Evolutionary conservation across 106 monocot genomes (phyloP).

Genomic region (Apostasia shenzhenica): DNA sequence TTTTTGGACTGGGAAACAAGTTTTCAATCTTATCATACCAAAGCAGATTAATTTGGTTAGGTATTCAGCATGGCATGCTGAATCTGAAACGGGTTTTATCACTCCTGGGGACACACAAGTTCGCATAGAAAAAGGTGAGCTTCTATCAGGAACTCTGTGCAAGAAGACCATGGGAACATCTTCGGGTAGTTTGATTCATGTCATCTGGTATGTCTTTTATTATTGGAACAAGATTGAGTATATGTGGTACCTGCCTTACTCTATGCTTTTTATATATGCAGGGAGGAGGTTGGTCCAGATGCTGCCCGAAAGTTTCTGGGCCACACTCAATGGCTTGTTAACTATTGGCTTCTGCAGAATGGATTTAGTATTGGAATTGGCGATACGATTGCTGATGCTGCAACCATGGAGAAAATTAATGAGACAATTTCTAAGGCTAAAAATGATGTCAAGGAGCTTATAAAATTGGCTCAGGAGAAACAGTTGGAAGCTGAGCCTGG

Average conservation of each 20-base stretch:
- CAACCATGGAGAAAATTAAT: conserved; percentile 97
- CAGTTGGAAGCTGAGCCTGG: conserved; percentile 90
- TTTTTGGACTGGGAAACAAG: conserved; percentile 98
- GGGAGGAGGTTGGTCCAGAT: conserved; percentile 99
- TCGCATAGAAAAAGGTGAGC: conserved; percentile 89
- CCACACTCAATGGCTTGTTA: conserved; percentile 97
- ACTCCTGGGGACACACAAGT: conserved; percentile 94
- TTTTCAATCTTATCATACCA: conserved; percentile 96
- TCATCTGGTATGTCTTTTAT: conserved; percentile 63
- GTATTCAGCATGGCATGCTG: conserved; percentile 74
- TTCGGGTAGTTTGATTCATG: conserved; percentile 90
- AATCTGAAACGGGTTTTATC: conserved; percentile 68
- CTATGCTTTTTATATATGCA: conserved; percentile 18
- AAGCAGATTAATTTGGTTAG: conserved; percentile 91
- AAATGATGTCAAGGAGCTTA: conserved; percentile 90
- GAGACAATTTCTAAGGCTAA: conserved; percentile 94
- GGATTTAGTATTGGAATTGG: conserved; percentile 98
- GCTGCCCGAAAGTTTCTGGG: conserved; percentile 97
- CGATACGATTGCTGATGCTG: conserved; percentile 94
- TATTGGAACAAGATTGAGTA: neutral
- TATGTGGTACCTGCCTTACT: neutral
- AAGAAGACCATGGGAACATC: conserved; percentile 90
- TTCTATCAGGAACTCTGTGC: conserved; percentile 89
- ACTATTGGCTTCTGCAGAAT: conserved; percentile 96
- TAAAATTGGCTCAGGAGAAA: conserved; percentile 80